Percentiles rank a stretch among this genome's conserved stretches.
phyloP scores from a whole-genome alignment of 345 rosid genomes.

The Eutrema yunnanense region DNA sequence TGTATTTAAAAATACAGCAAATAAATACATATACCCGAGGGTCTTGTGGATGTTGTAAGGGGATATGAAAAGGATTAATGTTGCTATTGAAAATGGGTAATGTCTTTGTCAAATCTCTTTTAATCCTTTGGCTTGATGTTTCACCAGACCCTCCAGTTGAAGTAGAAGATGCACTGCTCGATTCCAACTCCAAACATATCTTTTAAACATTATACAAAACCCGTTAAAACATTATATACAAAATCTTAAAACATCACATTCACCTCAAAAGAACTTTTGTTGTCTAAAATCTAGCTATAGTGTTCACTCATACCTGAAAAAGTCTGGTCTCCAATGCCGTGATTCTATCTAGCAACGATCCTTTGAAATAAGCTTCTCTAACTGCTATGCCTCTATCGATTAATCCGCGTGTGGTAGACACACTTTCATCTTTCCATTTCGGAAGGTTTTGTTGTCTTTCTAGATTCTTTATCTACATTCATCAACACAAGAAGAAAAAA shows the following conservation, averaged over 20 bases:
- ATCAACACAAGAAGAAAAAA: background rate
- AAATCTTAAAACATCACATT: background rate
- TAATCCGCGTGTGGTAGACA: constrained; percentile 1
- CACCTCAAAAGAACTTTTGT: background rate
- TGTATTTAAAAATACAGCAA: background rate
- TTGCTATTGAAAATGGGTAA: constrained; percentile 35
- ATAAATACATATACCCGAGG: background rate
- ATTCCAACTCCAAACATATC: constrained; percentile 73
- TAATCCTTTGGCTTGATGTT: constrained; percentile 47
- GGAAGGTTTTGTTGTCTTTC: constrained; percentile 46
- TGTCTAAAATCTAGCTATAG: background rate
- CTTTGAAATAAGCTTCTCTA: constrained; percentile 61
- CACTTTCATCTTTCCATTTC: constrained; percentile 33
- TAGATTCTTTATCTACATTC: constrained; percentile 51
- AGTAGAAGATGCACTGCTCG: constrained; percentile 41
- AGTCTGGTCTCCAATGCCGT: constrained; percentile 59
- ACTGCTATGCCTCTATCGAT: constrained; percentile 47
- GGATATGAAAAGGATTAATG: constrained; percentile 25
- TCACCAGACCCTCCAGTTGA: constrained; percentile 44
- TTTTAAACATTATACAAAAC: background rate
- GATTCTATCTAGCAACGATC: constrained; percentile 68
- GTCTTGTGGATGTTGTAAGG: constrained; percentile 16
- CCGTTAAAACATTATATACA: background rate
- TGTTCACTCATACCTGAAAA: constrained; percentile 44
- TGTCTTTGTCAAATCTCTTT: constrained; percentile 33